Evolutionary conservation across 306 rosid genomes (phyloP).

Genomic region (Comarum palustre): DNA sequence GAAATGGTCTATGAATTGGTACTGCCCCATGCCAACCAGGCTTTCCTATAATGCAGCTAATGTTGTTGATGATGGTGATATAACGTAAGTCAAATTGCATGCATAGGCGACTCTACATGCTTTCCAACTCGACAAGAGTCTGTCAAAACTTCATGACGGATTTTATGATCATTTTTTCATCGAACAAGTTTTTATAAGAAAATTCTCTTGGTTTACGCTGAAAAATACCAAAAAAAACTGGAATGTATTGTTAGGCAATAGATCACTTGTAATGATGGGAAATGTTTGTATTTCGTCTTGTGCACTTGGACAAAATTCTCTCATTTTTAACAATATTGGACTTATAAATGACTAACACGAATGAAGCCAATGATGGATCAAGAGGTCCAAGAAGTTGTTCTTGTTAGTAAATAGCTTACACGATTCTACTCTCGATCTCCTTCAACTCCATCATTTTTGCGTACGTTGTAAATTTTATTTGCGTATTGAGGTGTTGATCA

Average conservation of each 20-base stretch:
- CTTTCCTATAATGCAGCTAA: background rate
- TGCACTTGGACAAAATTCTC: too few relatives aligned
- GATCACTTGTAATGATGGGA: too few relatives aligned
- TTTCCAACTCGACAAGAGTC: background rate
- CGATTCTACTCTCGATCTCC: background rate
- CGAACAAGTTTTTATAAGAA: background rate
- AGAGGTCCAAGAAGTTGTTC: background rate
- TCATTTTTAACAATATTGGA: too few relatives aligned
- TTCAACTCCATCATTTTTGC: background rate
- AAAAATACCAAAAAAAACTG: too few relatives aligned
- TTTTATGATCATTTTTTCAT: background rate
- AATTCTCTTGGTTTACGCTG: background rate
- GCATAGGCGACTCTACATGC: background rate
- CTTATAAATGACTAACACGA: too few relatives aligned
- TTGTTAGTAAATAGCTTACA: background rate
- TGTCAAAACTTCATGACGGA: background rate
- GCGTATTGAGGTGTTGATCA: too few relatives aligned
- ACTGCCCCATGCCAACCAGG: background rate
- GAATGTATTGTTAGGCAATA: too few relatives aligned
- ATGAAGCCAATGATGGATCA: background rate
- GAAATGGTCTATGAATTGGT: conserved; percentile 1
- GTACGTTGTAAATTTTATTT: background rate
- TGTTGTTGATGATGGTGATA: background rate
- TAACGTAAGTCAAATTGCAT: background rate
- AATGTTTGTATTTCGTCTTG: too few relatives aligned